Percentiles rank a stretch among this genome's conserved stretches.
These are phyloP conservation scores for Lithospermum erythrorhizon DNA, from an alignment of 257 asterid genomes.

Conservation along the genomic window DNA sequence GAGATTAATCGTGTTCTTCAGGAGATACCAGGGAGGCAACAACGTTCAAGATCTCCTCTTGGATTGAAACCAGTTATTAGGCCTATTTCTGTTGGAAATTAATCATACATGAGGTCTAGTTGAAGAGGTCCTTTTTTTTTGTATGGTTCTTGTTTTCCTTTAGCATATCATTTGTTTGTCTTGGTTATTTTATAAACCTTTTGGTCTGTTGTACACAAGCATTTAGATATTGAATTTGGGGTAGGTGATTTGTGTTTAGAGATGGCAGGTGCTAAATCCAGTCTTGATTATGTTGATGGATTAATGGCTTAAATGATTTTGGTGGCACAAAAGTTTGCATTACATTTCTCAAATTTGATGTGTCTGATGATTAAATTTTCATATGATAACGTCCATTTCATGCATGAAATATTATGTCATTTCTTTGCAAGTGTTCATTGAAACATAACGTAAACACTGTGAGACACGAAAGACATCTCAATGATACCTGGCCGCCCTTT, in stretches of 20 bases:
- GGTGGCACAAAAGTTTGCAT: background rate
- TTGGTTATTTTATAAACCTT: no score
- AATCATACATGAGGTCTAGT: background rate
- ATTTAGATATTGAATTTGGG: no score
- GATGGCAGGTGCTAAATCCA: background rate
- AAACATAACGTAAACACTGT: no score
- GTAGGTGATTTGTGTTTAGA: slow-evolving; percentile 1
- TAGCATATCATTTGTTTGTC: no score
- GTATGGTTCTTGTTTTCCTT: background rate
- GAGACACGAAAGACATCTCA: no score
- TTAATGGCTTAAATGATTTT: background rate
- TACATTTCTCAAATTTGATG: no score
- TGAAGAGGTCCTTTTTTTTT: background rate
- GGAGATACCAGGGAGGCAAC: slow-evolving; percentile 16
- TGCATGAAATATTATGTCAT: no score
- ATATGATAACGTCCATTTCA: no score
- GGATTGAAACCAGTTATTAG: slow-evolving; percentile 28
- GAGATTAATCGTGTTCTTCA: slow-evolving; percentile 30
- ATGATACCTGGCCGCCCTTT: no score
- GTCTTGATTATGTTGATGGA: slow-evolving; percentile 2
- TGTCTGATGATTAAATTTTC: no score
- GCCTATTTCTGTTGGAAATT: slow-evolving; percentile 49
- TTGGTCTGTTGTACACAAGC: no score
- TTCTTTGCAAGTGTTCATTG: no score
- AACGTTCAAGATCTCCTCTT: slow-evolving; percentile 55